phyloP scores from a whole-genome alignment of 148 eudicot species.

The Agrostemma githago region DNA sequence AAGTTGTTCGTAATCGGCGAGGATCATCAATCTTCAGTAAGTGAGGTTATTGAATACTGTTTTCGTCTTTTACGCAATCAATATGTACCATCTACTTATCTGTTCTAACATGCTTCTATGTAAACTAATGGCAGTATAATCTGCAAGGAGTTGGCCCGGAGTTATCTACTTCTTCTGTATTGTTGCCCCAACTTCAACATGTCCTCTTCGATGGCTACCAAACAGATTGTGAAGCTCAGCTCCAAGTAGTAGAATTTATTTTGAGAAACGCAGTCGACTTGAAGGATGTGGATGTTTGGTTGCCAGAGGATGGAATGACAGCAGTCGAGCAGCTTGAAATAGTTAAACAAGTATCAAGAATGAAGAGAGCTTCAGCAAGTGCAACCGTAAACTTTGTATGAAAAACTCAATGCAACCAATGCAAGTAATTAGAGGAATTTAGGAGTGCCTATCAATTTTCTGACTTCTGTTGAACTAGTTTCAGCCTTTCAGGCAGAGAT shows the following conservation, averaged over 20 bases:
- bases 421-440: too few relatives aligned
- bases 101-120: neutral
- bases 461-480: too few relatives aligned
- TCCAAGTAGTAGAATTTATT: conserved; percentile 11
- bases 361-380: conserved; percentile 13
- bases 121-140: neutral
- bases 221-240: neutral
- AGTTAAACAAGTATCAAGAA: neutral
- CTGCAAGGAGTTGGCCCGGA: neutral
- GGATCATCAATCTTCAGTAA: neutral
- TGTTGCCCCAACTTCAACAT: conserved; percentile 1
- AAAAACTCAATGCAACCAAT: neutral
- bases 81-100: too few relatives aligned
- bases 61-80: neutral
- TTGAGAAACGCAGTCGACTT: conserved; percentile 7
- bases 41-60: neutral
- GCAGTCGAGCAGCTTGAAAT: neutral
- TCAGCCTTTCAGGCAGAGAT: too few relatives aligned
- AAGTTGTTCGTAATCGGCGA: neutral
- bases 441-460: too few relatives aligned
- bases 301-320: neutral
- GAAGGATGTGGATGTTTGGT: neutral
- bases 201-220: conserved; percentile 1
- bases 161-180: conserved; percentile 7
- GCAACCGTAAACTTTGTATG: conserved; percentile 4